Evolutionary conservation across 108 stramenopile species (phyloP), one percentile per base, ranked within the genome.

Genomic region (Parietichytrium sp.): DNA sequence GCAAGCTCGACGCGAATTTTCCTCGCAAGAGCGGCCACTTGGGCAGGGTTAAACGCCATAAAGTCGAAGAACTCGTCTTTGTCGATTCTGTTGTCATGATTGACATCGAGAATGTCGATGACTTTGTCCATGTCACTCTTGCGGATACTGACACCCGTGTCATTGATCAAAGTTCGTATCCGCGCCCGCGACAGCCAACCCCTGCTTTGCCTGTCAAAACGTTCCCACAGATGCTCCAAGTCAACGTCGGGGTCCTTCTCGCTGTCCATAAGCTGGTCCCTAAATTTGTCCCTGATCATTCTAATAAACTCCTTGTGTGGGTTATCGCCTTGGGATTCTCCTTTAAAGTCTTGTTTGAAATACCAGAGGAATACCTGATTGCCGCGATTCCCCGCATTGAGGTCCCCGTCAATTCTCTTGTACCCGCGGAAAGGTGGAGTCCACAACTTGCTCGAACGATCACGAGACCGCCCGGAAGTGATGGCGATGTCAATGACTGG

Each of bases 311-410:
- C 38, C 13, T 33, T 42, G 42, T 45, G 45, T 2, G 61, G 61
- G 1, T 42, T 42, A 6, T 72, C 61, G 42, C 45, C 61, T 7
- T 72, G 15, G n/a, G n/a, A n/a, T n/a, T n/a, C n/a, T n/a, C n/a
- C n/a, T 6, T 27, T 16, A 10, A 72, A 45, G 10, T 27, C 6
- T 10, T 72, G 38, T 38, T 72, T 72, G 61, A 72, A 25, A 25
- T 25, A 72, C 61, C 61, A 72, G 42, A 72, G 61, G 20, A 72
- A 72, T n/a, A 72, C 61, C 20, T 72, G 61, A 23, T 33, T 10
- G 10, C 61, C 61, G 61, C 61, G 61, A 25, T 72, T 72, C 0
- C 61, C 61, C 6, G 61, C 61, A 25, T 72, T 72, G 8, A 72
- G 61, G 42, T 72, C 61, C 1, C 61, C 61, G 10, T 72, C 61